Percentiles rank a stretch among this genome's conserved stretches.
These are phyloP conservation scores for Tritrichomonas musculus DNA, from an alignment of 208 protist species.

Conservation along the genomic window DNA sequence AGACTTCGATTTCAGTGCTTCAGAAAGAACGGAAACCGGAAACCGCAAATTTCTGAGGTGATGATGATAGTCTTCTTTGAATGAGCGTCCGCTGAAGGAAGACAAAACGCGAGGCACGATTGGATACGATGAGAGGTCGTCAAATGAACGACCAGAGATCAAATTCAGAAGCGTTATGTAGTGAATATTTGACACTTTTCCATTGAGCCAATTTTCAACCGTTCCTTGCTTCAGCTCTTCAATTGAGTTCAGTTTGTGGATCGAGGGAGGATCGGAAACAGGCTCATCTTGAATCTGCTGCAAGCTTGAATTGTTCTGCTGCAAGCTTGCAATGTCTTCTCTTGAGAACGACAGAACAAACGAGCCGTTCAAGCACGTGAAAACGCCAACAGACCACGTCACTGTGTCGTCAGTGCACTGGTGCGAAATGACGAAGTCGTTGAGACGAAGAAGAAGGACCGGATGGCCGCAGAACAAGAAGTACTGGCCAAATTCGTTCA, in stretches of 20 bases:
- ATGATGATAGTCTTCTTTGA: neutral
- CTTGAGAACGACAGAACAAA: neutral
- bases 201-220: neutral
- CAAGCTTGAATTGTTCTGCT: too few relatives aligned
- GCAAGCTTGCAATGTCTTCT: too few relatives aligned
- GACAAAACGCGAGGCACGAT: neutral
- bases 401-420: neutral
- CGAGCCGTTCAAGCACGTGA: neutral
- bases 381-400: neutral
- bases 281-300: too few relatives aligned
- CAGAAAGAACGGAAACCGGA: neutral
- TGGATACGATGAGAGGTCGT: neutral
- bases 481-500: neutral
- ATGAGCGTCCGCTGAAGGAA: neutral
- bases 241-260: neutral
- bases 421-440: neutral
- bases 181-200: neutral
- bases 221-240: too few relatives aligned
- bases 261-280: neutral
- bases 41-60: neutral
- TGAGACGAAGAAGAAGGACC: neutral
- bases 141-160: neutral
- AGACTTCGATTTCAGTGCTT: too few relatives aligned
- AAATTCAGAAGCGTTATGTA: neutral
- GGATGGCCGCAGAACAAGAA: neutral